Evolutionary conservation across 2,329 filamentous ascomycete genomes (phyloP).

Genomic region (Rutstroemia sp.): DNA sequence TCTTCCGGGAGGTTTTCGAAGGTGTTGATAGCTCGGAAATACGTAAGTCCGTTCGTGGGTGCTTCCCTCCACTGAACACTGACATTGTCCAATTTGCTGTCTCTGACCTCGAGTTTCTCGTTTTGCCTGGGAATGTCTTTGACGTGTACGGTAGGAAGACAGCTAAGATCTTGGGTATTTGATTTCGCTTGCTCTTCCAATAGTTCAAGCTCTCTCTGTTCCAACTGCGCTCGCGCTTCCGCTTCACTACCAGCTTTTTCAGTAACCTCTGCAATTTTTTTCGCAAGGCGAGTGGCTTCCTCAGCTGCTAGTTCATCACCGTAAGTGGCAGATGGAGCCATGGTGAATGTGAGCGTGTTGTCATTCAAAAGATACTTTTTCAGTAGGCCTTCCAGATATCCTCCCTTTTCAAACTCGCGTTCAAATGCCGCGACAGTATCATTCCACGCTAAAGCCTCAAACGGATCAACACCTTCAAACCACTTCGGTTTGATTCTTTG

Average conservation of each 20-base stretch:
- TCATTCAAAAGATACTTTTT: conserved; percentile 88
- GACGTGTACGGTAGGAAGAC: conserved; percentile 80
- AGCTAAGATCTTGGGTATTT: conserved; percentile 76
- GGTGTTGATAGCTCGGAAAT: conserved; percentile 83
- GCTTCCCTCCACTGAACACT: conserved; percentile 86
- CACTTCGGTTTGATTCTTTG: conserved; percentile 84
- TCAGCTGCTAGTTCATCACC: conserved; percentile 67
- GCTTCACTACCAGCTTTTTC: conserved; percentile 62
- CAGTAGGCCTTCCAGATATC: conserved; percentile 77
- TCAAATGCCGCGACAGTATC: conserved; percentile 81
- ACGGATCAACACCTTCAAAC: conserved; percentile 93
- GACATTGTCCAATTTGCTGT: conserved; percentile 57
- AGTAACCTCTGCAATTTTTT: conserved; percentile 65
- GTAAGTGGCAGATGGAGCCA: conserved; percentile 76
- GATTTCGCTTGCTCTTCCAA: conserved; percentile 78
- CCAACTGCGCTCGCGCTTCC: conserved; percentile 64
- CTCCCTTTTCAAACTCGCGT: conserved; percentile 61
- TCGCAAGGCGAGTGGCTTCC: conserved; percentile 66
- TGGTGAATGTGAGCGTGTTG: conserved; percentile 84
- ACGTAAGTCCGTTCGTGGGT: conserved; percentile 90
- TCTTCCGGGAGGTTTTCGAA: conserved; percentile 77
- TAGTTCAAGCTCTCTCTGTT: conserved; percentile 71
- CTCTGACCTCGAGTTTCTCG: conserved; percentile 51
- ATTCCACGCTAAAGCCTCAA: conserved; percentile 87
- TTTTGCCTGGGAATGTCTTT: conserved; percentile 79